These are phyloP conservation scores for Aspergillus wentii DNA, from an alignment of 495 filamentous ascomycete species.

Conservation along the genomic window DNA sequence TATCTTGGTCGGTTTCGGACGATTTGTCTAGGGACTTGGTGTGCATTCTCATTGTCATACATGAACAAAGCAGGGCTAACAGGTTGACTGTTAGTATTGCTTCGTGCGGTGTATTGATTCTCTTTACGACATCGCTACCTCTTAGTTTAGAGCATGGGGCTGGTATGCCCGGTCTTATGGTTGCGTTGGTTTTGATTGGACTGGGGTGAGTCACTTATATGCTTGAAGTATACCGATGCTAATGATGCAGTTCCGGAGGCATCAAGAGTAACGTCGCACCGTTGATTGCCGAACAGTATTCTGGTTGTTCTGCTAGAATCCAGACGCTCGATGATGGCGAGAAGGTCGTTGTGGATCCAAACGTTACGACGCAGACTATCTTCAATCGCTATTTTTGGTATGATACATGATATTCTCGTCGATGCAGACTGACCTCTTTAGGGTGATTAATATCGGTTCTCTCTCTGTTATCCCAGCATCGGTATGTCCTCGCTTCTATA, in stretches of 20 bases:
- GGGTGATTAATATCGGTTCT: conserved; percentile 32
- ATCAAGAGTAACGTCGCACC: conserved; percentile 56
- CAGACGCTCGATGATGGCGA: conserved; percentile 40
- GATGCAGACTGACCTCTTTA: no score
- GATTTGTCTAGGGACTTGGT: conserved; percentile 26
- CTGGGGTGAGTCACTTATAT: conserved; percentile 7
- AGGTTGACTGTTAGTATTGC: no score
- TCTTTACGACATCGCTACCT: conserved; percentile 47
- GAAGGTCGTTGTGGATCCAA: conserved; percentile 56
- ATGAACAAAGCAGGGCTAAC: conserved; percentile 55
- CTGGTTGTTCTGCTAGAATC: conserved; percentile 20
- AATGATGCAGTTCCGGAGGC: conserved; percentile 23
- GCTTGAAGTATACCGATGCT: not conserved
- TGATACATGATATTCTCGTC: not conserved
- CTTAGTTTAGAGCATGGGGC: conserved; percentile 36
- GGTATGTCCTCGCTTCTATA: no score
- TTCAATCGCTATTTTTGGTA: not conserved
- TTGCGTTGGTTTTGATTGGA: conserved; percentile 46
- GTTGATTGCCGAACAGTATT: conserved; percentile 35
- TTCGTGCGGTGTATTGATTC: no score
- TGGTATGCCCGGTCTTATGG: conserved; percentile 33
- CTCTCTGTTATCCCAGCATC: conserved; percentile 31
- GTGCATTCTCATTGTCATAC: conserved; percentile 33
- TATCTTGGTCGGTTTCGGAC: conserved; percentile 62
- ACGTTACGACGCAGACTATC: conserved; percentile 35